Conservation (phyloP, 2,329 filamentous ascomycete species). For the Nectriaceae sp. region DNA sequence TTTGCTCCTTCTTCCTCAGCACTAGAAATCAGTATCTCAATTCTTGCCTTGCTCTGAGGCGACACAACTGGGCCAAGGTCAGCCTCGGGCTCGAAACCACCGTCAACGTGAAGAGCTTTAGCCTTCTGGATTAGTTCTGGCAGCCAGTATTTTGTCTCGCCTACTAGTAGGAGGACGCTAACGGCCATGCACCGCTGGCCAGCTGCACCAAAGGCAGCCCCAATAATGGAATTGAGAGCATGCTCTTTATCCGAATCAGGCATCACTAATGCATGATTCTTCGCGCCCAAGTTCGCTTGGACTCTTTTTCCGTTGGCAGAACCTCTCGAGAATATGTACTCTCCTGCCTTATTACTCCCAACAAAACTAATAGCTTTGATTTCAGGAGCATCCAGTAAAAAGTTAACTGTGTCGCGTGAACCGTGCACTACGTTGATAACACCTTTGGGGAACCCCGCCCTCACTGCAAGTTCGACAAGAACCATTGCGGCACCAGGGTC, state of each 20-base stretch:
- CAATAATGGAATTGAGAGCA: slow-evolving; percentile 74
- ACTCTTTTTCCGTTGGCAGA: slow-evolving; percentile 80
- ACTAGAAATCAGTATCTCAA: slow-evolving; percentile 70
- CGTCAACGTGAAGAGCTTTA: slow-evolving; percentile 68
- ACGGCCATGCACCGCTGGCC: slow-evolving; percentile 83
- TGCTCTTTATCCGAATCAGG: slow-evolving; percentile 83
- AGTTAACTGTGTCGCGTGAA: slow-evolving; percentile 73
- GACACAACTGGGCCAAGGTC: slow-evolving; percentile 78
- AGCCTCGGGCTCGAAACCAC: slow-evolving; percentile 73
- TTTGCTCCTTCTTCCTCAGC: slow-evolving; percentile 76
- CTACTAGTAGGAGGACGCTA: slow-evolving; percentile 73
- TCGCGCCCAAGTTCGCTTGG: slow-evolving; percentile 79
- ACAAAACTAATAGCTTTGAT: slow-evolving; percentile 84
- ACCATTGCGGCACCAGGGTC: slow-evolving; percentile 81
- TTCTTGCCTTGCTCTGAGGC: slow-evolving; percentile 70
- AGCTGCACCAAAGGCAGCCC: slow-evolving; percentile 79
- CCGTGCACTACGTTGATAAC: slow-evolving; percentile 79
- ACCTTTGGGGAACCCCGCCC: slow-evolving; percentile 75
- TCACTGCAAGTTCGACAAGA: slow-evolving; percentile 70
- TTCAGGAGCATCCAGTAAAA: slow-evolving; percentile 74
- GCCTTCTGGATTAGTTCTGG: slow-evolving; percentile 72
- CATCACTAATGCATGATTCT: slow-evolving; percentile 79
- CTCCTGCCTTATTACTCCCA: slow-evolving; percentile 77
- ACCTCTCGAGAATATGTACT: slow-evolving; percentile 74
- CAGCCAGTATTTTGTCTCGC: slow-evolving; percentile 75